phyloP scores from a whole-genome alignment of 345 rosid genomes.

The Erysimum cheiranthoides region DNA sequence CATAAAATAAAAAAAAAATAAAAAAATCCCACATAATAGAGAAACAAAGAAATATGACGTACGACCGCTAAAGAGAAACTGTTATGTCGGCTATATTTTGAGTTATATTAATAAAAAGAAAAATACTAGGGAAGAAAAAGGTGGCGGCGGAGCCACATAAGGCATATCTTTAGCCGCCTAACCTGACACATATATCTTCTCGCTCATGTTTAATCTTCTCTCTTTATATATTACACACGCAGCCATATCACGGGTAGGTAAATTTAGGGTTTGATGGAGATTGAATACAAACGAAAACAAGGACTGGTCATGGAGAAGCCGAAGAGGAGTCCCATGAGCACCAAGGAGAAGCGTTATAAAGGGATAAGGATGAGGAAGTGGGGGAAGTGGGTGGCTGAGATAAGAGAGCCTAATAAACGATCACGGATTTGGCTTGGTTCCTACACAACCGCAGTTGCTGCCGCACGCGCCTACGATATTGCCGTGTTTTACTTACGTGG shows the following conservation, averaged over 20 bases:
- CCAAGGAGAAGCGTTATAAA: constrained; percentile 44
- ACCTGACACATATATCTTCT: neutral
- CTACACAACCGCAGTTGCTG: constrained; percentile 61
- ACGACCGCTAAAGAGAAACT: neutral
- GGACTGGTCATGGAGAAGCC: constrained; percentile 5
- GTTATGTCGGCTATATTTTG: constrained; percentile 9
- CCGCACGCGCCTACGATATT: constrained; percentile 74
- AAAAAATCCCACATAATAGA: too few species aligned
- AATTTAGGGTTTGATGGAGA: neutral
- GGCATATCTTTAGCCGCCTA: constrained; percentile 33
- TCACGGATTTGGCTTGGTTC: constrained; percentile 73
- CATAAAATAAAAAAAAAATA: too few species aligned
- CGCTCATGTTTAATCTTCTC: neutral
- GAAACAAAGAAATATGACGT: too few species aligned
- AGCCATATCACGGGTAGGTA: neutral
- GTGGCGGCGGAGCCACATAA: constrained; percentile 29
- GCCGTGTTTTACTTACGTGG: constrained; percentile 66
- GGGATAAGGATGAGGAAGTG: constrained; percentile 78
- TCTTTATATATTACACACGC: neutral
- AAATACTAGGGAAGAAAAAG: neutral
- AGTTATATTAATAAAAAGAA: neutral
- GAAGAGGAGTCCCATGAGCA: neutral
- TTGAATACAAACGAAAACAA: constrained; percentile 12
- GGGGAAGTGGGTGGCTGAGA: constrained; percentile 85
- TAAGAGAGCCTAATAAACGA: constrained; percentile 62